A percentile compares a stretch with the other conserved stretches of the same genome.
These are phyloP conservation scores for Crassisporium funariophilum DNA, from an alignment of 768 basidiomycete species.

Conservation along the genomic window DNA sequence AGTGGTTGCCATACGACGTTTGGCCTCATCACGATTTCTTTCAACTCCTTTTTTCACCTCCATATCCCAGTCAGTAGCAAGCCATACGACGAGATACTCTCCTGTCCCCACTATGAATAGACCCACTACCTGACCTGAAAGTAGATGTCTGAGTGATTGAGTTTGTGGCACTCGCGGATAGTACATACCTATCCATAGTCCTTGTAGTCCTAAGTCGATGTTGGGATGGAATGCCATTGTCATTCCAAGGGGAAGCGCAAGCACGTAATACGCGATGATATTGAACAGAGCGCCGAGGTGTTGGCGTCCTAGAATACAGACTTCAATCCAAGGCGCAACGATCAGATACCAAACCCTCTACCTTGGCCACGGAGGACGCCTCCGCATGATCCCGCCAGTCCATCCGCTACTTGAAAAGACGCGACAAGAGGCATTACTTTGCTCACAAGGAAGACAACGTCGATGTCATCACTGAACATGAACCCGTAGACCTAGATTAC, in stretches of 20 bases:
- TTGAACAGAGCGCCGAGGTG: slow-evolving; percentile 78
- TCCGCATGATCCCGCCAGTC: slow-evolving; percentile 59
- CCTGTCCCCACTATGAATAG: slow-evolving; percentile 71
- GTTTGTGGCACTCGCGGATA: slow-evolving; percentile 1
- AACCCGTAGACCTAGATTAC: slow-evolving; percentile 59
- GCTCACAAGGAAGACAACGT: slow-evolving; percentile 60
- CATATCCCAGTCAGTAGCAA: slow-evolving; percentile 61
- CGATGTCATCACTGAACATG: slow-evolving; percentile 66
- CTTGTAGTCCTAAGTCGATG: slow-evolving; percentile 53
- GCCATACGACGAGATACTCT: slow-evolving; percentile 63
- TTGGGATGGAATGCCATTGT: slow-evolving; percentile 63
- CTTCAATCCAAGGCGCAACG: not conserved
- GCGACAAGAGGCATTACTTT: slow-evolving; percentile 75
- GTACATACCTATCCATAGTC: slow-evolving; percentile 77
- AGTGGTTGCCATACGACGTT: slow-evolving; percentile 14
- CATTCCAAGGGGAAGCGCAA: slow-evolving; percentile 80
- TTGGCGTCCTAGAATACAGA: slow-evolving; percentile 53
- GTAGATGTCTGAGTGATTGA: not conserved
- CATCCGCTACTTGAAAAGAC: slow-evolving; percentile 82
- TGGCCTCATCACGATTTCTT: slow-evolving; percentile 51
- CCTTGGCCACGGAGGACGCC: slow-evolving; percentile 85
- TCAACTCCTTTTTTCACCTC: slow-evolving; percentile 59
- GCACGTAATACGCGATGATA: slow-evolving; percentile 72
- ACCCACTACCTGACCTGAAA: slow-evolving; percentile 68
- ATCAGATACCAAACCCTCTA: slow-evolving; percentile 24